phyloP scores from a whole-genome alignment of 768 basidiomycete genomes.

The Clitopilus passeckerianus region DNA sequence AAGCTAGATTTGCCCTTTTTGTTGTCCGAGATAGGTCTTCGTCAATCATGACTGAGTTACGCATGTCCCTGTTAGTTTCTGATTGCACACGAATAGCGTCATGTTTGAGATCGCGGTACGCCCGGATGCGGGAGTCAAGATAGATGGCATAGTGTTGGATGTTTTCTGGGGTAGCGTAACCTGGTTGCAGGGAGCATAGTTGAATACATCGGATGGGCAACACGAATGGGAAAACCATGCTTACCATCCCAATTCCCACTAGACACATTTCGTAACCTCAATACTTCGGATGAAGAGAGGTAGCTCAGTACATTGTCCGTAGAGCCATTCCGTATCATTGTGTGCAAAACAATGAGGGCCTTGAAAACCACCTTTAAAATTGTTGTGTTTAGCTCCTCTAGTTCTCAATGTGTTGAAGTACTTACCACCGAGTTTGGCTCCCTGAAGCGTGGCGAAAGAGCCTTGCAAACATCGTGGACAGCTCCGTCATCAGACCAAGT shows the following conservation, averaged over 20 bases:
- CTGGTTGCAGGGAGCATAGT: conserved; percentile 31
- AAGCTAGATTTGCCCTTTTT: conserved; percentile 18
- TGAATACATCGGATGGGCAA: not conserved
- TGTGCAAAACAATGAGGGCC: conserved; percentile 90
- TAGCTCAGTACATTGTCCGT: conserved; percentile 89
- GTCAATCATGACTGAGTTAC: conserved; percentile 58
- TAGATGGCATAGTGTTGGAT: conserved; percentile 85
- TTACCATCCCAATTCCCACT: conserved; percentile 85
- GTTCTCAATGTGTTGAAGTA: conserved; percentile 3
- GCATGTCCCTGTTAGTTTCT: conserved; percentile 85
- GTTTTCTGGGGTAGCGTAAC: conserved; percentile 83
- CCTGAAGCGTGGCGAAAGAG: conserved; percentile 75
- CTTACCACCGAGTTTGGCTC: conserved; percentile 91
- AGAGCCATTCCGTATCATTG: conserved; percentile 94
- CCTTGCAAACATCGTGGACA: conserved; percentile 88
- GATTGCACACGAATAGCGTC: conserved; percentile 93
- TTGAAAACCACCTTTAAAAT: conserved; percentile 88
- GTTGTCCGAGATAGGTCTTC: conserved; percentile 41
- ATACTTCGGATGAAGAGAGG: conserved; percentile 76
- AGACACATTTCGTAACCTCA: conserved; percentile 79
- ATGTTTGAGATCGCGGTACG: conserved; percentile 88
- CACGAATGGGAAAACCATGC: conserved; percentile 7
- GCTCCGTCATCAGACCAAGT: conserved; percentile 97
- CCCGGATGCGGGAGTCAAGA: conserved; percentile 81
- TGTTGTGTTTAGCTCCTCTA: not conserved